A percentile compares a stretch with the other conserved stretches of the same genome.
These are phyloP conservation scores for Acacia pycnantha DNA, from an alignment of 331 rosid genomes.

Conservation along the genomic window DNA sequence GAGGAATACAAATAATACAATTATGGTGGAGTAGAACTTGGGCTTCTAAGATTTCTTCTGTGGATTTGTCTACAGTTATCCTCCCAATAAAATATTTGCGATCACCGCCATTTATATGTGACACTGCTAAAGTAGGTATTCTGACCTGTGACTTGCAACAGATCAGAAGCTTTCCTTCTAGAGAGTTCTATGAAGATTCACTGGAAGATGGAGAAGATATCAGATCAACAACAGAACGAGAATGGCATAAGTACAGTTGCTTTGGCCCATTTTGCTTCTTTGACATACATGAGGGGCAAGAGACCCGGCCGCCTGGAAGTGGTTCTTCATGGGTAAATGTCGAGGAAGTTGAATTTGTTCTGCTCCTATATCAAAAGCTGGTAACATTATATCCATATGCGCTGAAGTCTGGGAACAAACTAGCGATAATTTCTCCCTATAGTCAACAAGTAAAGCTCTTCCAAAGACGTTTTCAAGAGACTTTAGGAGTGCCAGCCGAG, in stretches of 20 bases:
- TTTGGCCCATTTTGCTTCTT: slow-evolving; percentile 87
- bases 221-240: slow-evolving; percentile 48
- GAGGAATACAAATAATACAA: not conserved
- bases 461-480: slow-evolving; percentile 63
- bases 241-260: slow-evolving; percentile 76
- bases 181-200: slow-evolving; percentile 73
- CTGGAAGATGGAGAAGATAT: slow-evolving; percentile 78
- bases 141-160: slow-evolving; percentile 32
- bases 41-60: slow-evolving; percentile 3
- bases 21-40: not conserved
- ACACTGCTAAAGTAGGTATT: slow-evolving; percentile 14
- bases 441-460: slow-evolving; percentile 75
- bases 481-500: slow-evolving; percentile 67
- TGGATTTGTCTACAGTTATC: slow-evolving; percentile 15
- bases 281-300: slow-evolving; percentile 72
- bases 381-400: slow-evolving; percentile 52
- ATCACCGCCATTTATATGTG: not conserved
- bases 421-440: slow-evolving; percentile 82
- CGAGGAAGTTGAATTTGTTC: slow-evolving; percentile 85
- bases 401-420: slow-evolving; percentile 67
- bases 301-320: slow-evolving; percentile 60
- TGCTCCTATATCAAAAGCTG: slow-evolving; percentile 68
- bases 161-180: slow-evolving; percentile 92
- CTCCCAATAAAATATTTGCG: not conserved
- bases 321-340: slow-evolving; percentile 43